A percentile compares a stretch with the other conserved stretches of the same genome.
phyloP scores from a whole-genome alignment of 139 green algal genomes.

The Haematococcus sp. region DNA sequence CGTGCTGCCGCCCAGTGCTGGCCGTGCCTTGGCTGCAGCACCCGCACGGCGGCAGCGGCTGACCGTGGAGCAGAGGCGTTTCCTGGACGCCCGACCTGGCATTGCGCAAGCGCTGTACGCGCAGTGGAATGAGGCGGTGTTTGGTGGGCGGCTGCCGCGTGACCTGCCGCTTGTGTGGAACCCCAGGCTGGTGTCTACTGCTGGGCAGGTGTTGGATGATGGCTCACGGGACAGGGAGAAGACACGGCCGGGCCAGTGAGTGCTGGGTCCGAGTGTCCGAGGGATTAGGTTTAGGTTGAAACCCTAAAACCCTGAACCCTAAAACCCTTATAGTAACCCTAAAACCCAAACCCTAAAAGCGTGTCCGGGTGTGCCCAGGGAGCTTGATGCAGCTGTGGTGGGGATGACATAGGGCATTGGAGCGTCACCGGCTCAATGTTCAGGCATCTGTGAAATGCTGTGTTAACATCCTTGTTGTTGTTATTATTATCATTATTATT shows the following conservation, averaged over 20 bases:
- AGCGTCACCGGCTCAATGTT: no score
- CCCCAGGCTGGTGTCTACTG: constrained; percentile 42
- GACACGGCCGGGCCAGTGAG: constrained; percentile 6
- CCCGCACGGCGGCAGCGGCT: not conserved
- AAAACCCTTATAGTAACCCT: no score
- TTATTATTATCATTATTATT: no score
- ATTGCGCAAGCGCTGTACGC: constrained; percentile 23
- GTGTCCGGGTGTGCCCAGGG: no score
- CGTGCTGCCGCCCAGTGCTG: not conserved
- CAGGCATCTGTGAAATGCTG: no score
- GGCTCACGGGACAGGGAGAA: constrained; percentile 28
- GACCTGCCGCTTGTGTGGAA: constrained; percentile 60
- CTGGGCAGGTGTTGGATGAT: constrained; percentile 49
- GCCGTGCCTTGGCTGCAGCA: not conserved
- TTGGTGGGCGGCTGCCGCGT: constrained; percentile 40
- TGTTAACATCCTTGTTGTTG: no score
- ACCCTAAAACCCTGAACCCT: not conserved
- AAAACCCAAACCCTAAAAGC: no score
- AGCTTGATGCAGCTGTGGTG: no score
- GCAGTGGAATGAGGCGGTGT: constrained; percentile 53
- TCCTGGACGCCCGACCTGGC: no score
- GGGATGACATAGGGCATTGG: no score
- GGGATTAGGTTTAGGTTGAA: no score
- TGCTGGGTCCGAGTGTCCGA: not conserved
- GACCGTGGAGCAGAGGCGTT: not conserved